Evolutionary conservation across 2,329 filamentous ascomycete genomes (phyloP), one percentile per base, ranked within the genome.

Genomic region (Trichothecium roseum): DNA sequence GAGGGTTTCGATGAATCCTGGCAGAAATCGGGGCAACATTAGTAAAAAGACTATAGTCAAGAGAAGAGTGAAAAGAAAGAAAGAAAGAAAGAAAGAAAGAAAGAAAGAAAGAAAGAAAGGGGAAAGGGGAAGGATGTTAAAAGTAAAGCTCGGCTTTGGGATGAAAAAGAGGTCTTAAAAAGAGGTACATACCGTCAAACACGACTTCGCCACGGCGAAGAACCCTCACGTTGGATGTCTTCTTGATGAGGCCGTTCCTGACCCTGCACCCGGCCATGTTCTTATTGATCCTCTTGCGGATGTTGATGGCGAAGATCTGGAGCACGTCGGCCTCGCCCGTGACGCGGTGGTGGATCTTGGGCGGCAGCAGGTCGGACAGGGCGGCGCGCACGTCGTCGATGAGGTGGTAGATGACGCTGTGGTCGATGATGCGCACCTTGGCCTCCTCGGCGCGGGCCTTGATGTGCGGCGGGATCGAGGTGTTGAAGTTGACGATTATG

Each of bases 221-320:
- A 4, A 98, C 80, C 43, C 81, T 75, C 37, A 86, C 82, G 53
- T 74, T 74, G 15, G 67, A 66, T 1, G 68, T 69, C 46, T 68
- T 75, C 41, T 65, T 70, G 27, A 98, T 68, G 16, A 72, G 54
- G 3, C 91, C 91, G 51, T 94, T 95, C 40, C 82, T 71, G 16
- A 98, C 77, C 57, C 79, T 88, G 48, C 84, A 93, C 3, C 91
- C 91, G 0, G 91, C 91, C 57, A 96, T 80, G 38, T 78, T 78
- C 53, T 79, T 72, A 53, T 70, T 82, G 43, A 73, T 65, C 39
- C 78, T 73, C 14, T 80, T 78, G 50, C 81, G 84, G 36, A 89
- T 40, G 34, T 83, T 87, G 55, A 96, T 94, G 18, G 81, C 71
- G 59, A 98, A 98, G 3, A 88, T 56, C 52, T 88, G 76, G 13